Evolutionary conservation across 1,284 basidiomycete genomes (phyloP), one percentile per base, ranked within the genome.

Genomic region (Psilocybe mexicana): DNA sequence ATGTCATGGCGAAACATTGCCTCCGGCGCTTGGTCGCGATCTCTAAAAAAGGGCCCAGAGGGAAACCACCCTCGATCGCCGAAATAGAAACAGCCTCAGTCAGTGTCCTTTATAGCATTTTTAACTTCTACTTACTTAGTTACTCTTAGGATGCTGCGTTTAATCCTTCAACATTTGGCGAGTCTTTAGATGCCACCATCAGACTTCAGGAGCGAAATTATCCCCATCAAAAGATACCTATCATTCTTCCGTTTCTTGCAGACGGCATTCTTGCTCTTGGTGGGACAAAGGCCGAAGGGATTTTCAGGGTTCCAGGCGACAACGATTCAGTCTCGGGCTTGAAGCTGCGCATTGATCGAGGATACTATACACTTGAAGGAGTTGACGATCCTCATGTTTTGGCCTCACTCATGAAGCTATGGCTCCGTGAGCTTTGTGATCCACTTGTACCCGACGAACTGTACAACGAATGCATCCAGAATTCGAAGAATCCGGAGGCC

Each of bases 1-100:
- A 92, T 60, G 79, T 94, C 53, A 95, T 96, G 85, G 92, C 94
- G 14, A 92, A 93, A 69, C 90, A 94, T 70, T 93, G 92, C 69
- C 68, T 93, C 11, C 80, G 85, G 18, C 84, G 91, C 54, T 78
- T 96, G 0, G 79, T 79, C 4, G 79, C 83, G 53, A 87, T 94
- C 60, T 80, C 89, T 3, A 85, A 86, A 70, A 93, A 90, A 67
- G 93, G 93, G 0, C 91, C 91, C 0, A 78, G 92, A 62, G 92
- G 93, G 0, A 93, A 93, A 66, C 81, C 91, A 0, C 90, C 93
- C 2, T 85, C 85, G 2, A 74, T 85, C 10, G 80, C 87, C 12
- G 94, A 96, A 74, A 95, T 96, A 54, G 92, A 94, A 74, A 92
- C 89, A 8, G 93, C 93, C 25, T 89, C 91, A 47, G 89, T 90